Base-by-base conservation (phyloP, 2,329 filamentous ascomycete genomes). In the Microascus cirrosus region DNA sequence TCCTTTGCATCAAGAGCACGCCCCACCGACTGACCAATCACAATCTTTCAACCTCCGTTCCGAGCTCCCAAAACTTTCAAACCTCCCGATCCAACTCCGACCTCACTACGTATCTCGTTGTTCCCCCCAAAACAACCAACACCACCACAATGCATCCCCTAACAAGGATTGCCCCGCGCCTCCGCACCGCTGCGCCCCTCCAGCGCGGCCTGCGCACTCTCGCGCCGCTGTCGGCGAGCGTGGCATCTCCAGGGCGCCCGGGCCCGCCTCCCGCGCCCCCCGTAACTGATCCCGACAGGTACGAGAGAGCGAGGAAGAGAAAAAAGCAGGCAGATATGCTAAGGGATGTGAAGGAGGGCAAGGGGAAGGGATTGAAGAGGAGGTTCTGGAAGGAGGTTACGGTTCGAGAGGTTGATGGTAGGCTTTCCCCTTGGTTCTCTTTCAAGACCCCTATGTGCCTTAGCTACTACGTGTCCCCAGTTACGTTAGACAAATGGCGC, bases 341-440 rank as follows among this genome's bases (percentile, higher is more conserved):
- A 56, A 77, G 77, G 68, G 70, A 71, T 55, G 79, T 78, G 6
- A 76, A 76, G 63, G 75, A 77, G 60, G 67, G 66, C 0, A 65
- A 63, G 20, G 64, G 65, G 36, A 74, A 71, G 60, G 74, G 69
- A 39, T 67, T 81, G 59, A 77, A 85, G 66, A 89, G 85, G 74
- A 81, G 92, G 57, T 96, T 96, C 75, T 97, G 93, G 93, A 90
- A 87, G 70, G 82, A 94, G 67, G 90, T 94, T 1, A 71, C 78
- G 60, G 84, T 96, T 42, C 77, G 80, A 62, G 82, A 87, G 66
- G 79, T 80, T 11, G 75, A 85, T 62, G 85, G 86, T 88, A 74
- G 59, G 71, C 51, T 11, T 53, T 18, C 56, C 2, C 18, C 45
- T 20, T n/a, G 34, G 53, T 18, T 18, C 39, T 32, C 34, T 22